Evolutionary conservation across 495 filamentous ascomycete species (phyloP).

Genomic region (Cryomyces antarcticus): DNA sequence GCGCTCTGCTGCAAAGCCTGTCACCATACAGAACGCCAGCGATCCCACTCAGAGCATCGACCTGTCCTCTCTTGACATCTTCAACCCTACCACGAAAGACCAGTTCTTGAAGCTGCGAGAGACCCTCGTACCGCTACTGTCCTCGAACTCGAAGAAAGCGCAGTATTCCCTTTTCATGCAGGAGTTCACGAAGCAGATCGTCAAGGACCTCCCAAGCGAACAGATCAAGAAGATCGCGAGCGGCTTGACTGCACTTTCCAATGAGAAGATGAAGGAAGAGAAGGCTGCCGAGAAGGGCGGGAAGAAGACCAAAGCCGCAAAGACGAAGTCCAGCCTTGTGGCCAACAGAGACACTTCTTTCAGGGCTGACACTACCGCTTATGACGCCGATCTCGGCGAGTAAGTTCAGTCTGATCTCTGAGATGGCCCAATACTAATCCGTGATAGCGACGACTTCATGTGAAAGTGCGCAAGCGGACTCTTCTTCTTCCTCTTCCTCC

Average conservation of each 20-base stretch:
- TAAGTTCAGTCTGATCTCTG: slow-evolving; percentile 24
- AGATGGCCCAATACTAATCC: too few relatives aligned
- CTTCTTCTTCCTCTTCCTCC: too few relatives aligned
- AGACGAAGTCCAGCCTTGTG: slow-evolving; percentile 73
- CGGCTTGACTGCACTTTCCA: slow-evolving; percentile 62
- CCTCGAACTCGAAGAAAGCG: slow-evolving; percentile 59
- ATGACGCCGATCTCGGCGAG: slow-evolving; percentile 65
- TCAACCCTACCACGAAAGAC: slow-evolving; percentile 72
- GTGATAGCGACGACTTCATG: slow-evolving; percentile 21
- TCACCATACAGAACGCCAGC: slow-evolving; percentile 41
- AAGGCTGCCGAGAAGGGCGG: slow-evolving; percentile 81
- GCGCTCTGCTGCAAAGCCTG: slow-evolving; percentile 30
- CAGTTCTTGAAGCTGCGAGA: slow-evolving; percentile 62
- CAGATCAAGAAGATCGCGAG: slow-evolving; percentile 92
- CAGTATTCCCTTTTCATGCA: slow-evolving; percentile 78
- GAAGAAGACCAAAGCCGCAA: slow-evolving; percentile 90
- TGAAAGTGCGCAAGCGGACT: slow-evolving; percentile 4
- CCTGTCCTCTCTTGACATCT: slow-evolving; percentile 55
- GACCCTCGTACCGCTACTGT: slow-evolving; percentile 53
- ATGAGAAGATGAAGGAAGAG: slow-evolving; percentile 99
- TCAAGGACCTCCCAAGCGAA: slow-evolving; percentile 69
- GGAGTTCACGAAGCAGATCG: slow-evolving; percentile 72
- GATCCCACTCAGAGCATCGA: slow-evolving; percentile 67
- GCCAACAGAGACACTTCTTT: slow-evolving; percentile 40
- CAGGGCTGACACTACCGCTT: slow-evolving; percentile 47